These are phyloP conservation scores for Vanrija sp. DNA, from an alignment of 1,284 basidiomycete genomes.

Conservation along the genomic window DNA sequence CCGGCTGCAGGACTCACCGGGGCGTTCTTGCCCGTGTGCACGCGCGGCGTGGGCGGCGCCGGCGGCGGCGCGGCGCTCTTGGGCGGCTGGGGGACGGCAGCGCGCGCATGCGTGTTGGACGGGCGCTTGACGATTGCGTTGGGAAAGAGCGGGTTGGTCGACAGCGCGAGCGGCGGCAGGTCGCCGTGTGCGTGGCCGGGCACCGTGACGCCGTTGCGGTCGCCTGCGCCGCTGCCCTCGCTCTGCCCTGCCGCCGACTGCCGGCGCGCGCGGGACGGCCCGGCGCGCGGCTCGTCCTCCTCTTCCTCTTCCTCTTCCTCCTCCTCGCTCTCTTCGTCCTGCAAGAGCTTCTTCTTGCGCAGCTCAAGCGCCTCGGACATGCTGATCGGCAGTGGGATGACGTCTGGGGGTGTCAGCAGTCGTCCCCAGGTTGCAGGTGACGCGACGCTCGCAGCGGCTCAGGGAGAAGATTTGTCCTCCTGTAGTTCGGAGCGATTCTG, in stretches of 20 bases:
- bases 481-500: constrained; percentile 28
- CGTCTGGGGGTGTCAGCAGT: constrained; percentile 25
- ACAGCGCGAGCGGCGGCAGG: constrained; percentile 35
- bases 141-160: constrained; percentile 44
- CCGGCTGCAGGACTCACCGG: constrained; percentile 15
- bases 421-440: constrained; percentile 5
- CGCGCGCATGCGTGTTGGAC: constrained; percentile 38
- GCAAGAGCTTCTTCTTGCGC: constrained; percentile 27
- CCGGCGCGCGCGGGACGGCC: too few relatives aligned
- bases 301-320: not conserved
- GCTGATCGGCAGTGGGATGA: constrained; percentile 39
- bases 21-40: constrained; percentile 22
- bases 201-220: not conserved
- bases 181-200: constrained; percentile 18
- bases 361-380: constrained; percentile 41
- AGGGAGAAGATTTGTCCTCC: constrained; percentile 47
- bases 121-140: constrained; percentile 41
- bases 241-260: not conserved
- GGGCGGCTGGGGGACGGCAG: constrained; percentile 1
- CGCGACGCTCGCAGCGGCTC: constrained; percentile 15
- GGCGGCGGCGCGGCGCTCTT: not conserved
- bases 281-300: not conserved
- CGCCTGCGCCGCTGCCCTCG: not conserved
- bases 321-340: constrained; percentile 4
- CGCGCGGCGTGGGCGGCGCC: constrained; percentile 10